These are phyloP conservation scores for Pilaira anomala DNA, from an alignment of 192 early-diverging fungal genomes.

Conservation along the genomic window DNA sequence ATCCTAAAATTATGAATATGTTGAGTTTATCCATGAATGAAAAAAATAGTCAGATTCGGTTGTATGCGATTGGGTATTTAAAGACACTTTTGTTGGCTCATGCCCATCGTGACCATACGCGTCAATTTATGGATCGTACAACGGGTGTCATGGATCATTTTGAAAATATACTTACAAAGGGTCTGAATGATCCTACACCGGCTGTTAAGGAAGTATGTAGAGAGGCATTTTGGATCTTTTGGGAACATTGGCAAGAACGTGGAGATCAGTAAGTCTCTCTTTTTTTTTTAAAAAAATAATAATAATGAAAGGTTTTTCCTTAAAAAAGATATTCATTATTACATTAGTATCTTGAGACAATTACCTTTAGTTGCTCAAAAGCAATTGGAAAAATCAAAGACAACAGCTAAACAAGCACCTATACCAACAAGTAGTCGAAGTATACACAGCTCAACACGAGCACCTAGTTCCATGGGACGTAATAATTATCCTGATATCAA, in stretches of 20 bases:
- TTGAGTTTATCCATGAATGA: slow-evolving; percentile 36
- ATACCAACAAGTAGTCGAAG: slow-evolving; percentile 2
- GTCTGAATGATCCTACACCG: slow-evolving; percentile 39
- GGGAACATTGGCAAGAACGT: slow-evolving; percentile 36
- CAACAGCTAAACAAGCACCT: not conserved
- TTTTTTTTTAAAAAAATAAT: too few relatives aligned
- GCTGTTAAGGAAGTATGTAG: slow-evolving; percentile 38
- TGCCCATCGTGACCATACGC: slow-evolving; percentile 22
- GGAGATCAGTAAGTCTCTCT: slow-evolving; percentile 36
- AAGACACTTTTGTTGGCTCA: slow-evolving; percentile 28
- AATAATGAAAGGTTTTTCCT: not conserved
- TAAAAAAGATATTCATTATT: not conserved
- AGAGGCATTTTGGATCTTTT: slow-evolving; percentile 38
- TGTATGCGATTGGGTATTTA: slow-evolving; percentile 27
- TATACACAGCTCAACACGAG: slow-evolving; percentile 9
- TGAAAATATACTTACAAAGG: slow-evolving; percentile 39
- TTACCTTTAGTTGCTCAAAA: slow-evolving; percentile 11
- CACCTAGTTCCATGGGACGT: slow-evolving; percentile 17
- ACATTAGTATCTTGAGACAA: slow-evolving; percentile 10
- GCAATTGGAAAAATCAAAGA: slow-evolving; percentile 19
- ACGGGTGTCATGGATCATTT: slow-evolving; percentile 32
- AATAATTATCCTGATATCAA: not conserved
- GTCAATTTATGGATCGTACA: slow-evolving; percentile 27
- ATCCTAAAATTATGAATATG: slow-evolving; percentile 29
- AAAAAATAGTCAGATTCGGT: slow-evolving; percentile 39